Evolutionary conservation across 371 early-diverging fungal species (phyloP), one percentile per base, ranked within the genome.

Genomic region (Apophysomyces sp.): DNA sequence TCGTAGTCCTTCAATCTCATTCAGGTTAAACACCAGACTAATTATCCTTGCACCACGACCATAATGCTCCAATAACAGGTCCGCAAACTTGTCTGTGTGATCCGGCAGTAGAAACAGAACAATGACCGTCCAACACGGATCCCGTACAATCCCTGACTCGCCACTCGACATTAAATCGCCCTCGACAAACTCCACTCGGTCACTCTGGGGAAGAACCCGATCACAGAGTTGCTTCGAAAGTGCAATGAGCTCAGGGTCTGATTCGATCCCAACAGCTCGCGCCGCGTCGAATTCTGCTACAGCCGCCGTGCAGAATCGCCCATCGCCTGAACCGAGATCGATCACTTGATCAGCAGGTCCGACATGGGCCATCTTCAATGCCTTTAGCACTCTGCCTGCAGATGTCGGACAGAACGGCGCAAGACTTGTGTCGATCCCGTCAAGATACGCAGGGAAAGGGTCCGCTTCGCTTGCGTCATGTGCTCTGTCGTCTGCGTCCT

Each of bases 361-460:
- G 4, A 84, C 69, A n/a, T 72, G 52, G 2, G 80, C 88, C 83
- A 88, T 76, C 3, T 55, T 57, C 27, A 88, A 58, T 1, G 86
- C 82, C 37, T 80, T 63, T 11, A 80, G 59, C 28, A 88, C 86
- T 13, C 86, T 76, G 13, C 64, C 63, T 5, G 85, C 76, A 11
- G 86, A 88, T 9, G 88, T 86, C 1, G 88, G 88, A 61, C 86
- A 83, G 57, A 85, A 88, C 0, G 88, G 88, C 4, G 83, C 88
- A 30, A 83, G 71, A 15, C 80, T 80, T 0, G 75, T 78, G 52
- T 86, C 85, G 9, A 75, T 69, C 3, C 53, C 84, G 5, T 88
- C 88, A 28, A 83, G 64, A 72, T 85, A 88, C 6, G 78, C 81
- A 2, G 88, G 88, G 51, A 88, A 83, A 12, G 77, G 76, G 51